phyloP scores from a whole-genome alignment of 192 early-diverging fungal species.

The Geranomyces variabilis region DNA sequence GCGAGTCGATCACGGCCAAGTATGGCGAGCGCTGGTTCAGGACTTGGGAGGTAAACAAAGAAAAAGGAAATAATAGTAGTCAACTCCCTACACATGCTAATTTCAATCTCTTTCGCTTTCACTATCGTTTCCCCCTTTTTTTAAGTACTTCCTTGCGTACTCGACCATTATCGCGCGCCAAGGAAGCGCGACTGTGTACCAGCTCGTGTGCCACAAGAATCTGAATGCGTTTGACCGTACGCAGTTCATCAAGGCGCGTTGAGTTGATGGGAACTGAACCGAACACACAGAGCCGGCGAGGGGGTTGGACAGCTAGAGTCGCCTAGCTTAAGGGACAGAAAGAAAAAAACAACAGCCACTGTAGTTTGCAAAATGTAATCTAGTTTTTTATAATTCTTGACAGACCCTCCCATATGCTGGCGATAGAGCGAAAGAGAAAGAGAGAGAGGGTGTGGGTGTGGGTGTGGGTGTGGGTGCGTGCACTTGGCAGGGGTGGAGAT shows the following conservation, averaged over 20 bases:
- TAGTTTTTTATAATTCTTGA: too few relatives aligned
- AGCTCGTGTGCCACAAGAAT: constrained; percentile 97
- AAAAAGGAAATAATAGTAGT: not conserved
- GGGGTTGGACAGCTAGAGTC: too few relatives aligned
- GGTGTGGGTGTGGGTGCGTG: too few relatives aligned
- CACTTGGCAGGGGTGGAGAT: too few relatives aligned
- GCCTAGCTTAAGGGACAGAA: too few relatives aligned
- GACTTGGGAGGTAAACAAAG: constrained; percentile 78
- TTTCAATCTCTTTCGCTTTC: constrained; percentile 7
- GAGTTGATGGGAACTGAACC: not conserved
- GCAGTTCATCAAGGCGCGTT: constrained; percentile 45
- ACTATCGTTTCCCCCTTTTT: too few relatives aligned
- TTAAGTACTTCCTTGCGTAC: constrained; percentile 95
- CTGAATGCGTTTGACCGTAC: constrained; percentile 88
- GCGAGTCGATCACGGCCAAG: constrained; percentile 75
- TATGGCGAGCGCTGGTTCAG: constrained; percentile 94
- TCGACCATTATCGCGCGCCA: constrained; percentile 94
- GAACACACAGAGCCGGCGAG: too few relatives aligned
- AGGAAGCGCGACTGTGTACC: constrained; percentile 95
- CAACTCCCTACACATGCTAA: not conserved
- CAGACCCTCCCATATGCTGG: too few relatives aligned
- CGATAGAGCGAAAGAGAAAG: too few relatives aligned
- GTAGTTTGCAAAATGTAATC: too few relatives aligned
- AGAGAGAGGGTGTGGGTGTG: too few relatives aligned
- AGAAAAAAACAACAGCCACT: too few relatives aligned